Base-by-base conservation (phyloP, 306 rosid genomes). In the Gastrolobium bilobum region DNA sequence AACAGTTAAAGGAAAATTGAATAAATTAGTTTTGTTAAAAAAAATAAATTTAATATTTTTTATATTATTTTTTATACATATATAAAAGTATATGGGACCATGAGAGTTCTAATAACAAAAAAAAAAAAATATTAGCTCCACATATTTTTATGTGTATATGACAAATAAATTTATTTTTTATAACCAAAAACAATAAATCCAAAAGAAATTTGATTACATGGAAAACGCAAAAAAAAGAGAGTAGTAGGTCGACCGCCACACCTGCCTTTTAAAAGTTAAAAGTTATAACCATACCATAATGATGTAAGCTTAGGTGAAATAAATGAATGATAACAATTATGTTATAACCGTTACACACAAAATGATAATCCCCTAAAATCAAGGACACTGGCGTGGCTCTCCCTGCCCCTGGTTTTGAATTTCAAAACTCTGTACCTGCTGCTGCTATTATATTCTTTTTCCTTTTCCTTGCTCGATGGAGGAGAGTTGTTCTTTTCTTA, bases 311-410 rank as follows among this genome's bases (percentile, higher is more conserved):
- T 61, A 35, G 3, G 5, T 61, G 10, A 56, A 56, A 34, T 5
- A 35, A 61, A 61, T 61, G 8, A 30, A 61, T 34, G 29, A 61
- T 52, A 8, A 37, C 35, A 52, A 71, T 71, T 9, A 52, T 74
- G 68, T 13, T 31, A n/a, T 29, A 57, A 58, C 44, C 68, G 56
- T 54, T 72, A 7, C 77, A 39, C 7, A 20, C 1, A 56, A 57
- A 10, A 26, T 72, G 5, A 0, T 30, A 54, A 53, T 26, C 52
- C 29, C 54, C 4, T 9, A 10, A 15, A 47, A 1, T 7, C 9
- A 35, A 9, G 29, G 51, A 8, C 10, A 7, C n/a, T 14, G 15
- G 54, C 54, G 20, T 13, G 35, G 60, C 60, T 20, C 10, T 51
- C 6, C 8, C 29, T 10, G 52, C 5, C 56, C 29, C 26, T 51